These are phyloP conservation scores for Arthrobotrys conoides DNA, from an alignment of 2,329 filamentous ascomycete species.

Conservation along the genomic window DNA sequence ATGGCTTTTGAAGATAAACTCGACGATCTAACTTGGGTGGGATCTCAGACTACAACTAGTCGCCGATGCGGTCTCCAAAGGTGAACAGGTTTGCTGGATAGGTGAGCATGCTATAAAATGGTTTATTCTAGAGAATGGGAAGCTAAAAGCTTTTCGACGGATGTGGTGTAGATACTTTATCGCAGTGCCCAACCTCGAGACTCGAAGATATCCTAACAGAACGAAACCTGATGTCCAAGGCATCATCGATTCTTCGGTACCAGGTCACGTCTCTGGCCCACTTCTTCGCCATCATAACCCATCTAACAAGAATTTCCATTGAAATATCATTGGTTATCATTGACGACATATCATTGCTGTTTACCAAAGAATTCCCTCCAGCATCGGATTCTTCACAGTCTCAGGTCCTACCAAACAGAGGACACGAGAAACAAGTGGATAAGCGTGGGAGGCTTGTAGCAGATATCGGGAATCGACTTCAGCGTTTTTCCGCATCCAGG, in stretches of 20 bases:
- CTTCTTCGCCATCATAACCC: constrained; percentile 61
- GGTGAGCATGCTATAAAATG: constrained; percentile 13
- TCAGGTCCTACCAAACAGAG: constrained; percentile 19
- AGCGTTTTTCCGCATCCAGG: constrained; percentile 55
- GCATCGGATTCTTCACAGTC: constrained; percentile 50
- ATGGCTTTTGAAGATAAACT: not conserved
- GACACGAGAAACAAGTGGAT: constrained; percentile 37
- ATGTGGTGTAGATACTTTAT: constrained; percentile 43
- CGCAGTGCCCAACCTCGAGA: constrained; percentile 44
- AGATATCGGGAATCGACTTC: constrained; percentile 54
- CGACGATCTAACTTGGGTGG: not conserved
- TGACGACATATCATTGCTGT: constrained; percentile 62
- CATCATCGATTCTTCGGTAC: constrained; percentile 48
- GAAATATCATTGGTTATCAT: constrained; percentile 60
- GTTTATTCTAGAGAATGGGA: not conserved
- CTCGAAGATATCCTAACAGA: constrained; percentile 35
- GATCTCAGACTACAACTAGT: constrained; percentile 61
- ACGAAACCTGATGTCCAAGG: constrained; percentile 25
- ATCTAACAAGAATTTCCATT: constrained; percentile 43
- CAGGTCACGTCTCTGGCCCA: constrained; percentile 61
- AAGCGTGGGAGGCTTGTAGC: constrained; percentile 49
- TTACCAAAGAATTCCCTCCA: constrained; percentile 62
- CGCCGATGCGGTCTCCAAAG: constrained; percentile 59
- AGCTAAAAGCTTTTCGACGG: constrained; percentile 3
- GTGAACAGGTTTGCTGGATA: constrained; percentile 62